These are phyloP conservation scores for Primulina tabacum DNA, from an alignment of 257 asterid genomes.

Conservation along the genomic window DNA sequence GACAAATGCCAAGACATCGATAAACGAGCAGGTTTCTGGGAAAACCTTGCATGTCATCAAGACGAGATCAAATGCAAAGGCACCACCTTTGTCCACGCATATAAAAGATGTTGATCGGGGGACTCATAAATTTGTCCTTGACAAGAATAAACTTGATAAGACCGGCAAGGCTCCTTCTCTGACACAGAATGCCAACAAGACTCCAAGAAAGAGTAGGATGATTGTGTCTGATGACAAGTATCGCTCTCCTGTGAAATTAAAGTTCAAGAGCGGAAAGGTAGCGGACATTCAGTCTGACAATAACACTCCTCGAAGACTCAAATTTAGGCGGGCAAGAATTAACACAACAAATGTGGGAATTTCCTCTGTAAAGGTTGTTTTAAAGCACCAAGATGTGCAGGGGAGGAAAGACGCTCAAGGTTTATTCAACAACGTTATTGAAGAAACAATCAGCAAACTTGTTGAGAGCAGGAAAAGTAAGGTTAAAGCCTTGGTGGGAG, in stretches of 20 bases:
- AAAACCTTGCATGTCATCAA: constrained; percentile 30
- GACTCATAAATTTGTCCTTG: constrained; percentile 20
- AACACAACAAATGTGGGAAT: constrained; percentile 12
- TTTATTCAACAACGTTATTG: constrained; percentile 46
- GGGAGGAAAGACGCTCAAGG: constrained; percentile 39
- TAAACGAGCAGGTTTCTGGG: constrained; percentile 25
- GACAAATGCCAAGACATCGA: constrained; percentile 21
- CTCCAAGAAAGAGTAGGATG: constrained; percentile 18
- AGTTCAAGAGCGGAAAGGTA: constrained; percentile 45
- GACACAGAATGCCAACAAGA: constrained; percentile 22
- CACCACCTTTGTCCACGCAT: constrained; percentile 23
- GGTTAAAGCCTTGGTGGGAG: constrained; percentile 60
- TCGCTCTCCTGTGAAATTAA: constrained; percentile 35
- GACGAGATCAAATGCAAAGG: constrained; percentile 16
- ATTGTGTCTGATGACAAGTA: constrained; percentile 31
- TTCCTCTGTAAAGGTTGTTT: constrained; percentile 24
- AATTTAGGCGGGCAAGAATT: constrained; percentile 17
- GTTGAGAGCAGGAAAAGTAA: constrained; percentile 54
- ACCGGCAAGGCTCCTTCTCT: constrained; percentile 10
- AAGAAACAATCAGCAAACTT: constrained; percentile 56
- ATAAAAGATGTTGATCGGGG: constrained; percentile 24
- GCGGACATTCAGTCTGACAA: constrained; percentile 27
- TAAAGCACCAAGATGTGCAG: constrained; percentile 42
- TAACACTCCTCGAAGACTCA: constrained; percentile 29
- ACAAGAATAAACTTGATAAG: constrained; percentile 11